phyloP scores from a whole-genome alignment of 306 rosid genomes.

The Rubus parviflorus region DNA sequence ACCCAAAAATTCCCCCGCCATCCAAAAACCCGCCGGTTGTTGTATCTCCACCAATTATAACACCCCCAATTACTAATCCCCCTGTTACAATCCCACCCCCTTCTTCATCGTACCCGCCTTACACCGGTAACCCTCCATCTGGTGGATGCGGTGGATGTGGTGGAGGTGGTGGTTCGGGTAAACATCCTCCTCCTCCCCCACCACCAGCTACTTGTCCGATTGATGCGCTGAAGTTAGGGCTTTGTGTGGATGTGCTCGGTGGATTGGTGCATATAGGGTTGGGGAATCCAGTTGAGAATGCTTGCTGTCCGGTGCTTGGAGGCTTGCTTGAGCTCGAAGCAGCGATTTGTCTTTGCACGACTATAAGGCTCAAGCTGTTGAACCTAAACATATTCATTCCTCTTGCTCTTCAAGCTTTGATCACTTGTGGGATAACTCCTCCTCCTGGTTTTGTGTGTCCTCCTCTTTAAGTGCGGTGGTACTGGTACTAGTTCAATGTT shows the following conservation, averaged over 20 bases:
- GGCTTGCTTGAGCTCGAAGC: constrained; percentile 91
- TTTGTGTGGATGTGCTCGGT: constrained; percentile 79
- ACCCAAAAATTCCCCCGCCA: constrained; percentile 31
- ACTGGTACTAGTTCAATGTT: not conserved
- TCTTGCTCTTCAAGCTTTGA: constrained; percentile 71
- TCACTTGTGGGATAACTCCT: constrained; percentile 77
- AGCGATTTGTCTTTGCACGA: constrained; percentile 81
- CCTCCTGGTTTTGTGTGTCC: constrained; percentile 94
- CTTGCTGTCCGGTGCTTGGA: constrained; percentile 76
- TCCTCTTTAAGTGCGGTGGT: constrained; percentile 37
- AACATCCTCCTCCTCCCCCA: constrained; percentile 33
- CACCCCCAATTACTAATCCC: constrained; percentile 53
- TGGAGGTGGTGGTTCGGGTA: constrained; percentile 25
- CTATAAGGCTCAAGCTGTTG: constrained; percentile 67
- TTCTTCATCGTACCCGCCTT: constrained; percentile 39
- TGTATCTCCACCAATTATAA: constrained; percentile 48
- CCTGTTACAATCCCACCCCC: constrained; percentile 63
- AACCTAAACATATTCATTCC: constrained; percentile 77
- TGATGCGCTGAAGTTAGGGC: constrained; percentile 71
- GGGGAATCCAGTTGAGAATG: constrained; percentile 68
- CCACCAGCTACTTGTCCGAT: constrained; percentile 58
- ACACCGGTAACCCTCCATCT: not conserved
- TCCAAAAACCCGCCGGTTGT: constrained; percentile 25
- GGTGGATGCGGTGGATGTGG: constrained; percentile 13
- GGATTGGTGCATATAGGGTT: constrained; percentile 77